Conservation (phyloP, 495 filamentous ascomycete species). For the Hypoxylon perforatum region DNA sequence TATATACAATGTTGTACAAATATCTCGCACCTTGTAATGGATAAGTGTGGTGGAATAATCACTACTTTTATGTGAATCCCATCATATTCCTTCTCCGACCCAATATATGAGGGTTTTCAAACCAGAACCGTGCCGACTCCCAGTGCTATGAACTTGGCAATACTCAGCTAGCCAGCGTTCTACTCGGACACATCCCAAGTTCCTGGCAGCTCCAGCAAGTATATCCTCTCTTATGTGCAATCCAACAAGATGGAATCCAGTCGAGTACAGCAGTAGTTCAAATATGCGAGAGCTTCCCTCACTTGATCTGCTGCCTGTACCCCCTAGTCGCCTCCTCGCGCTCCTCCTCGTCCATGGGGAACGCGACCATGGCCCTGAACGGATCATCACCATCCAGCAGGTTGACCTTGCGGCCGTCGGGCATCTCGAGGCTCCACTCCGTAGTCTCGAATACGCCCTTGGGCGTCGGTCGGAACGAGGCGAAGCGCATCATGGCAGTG, state of each 20-base stretch:
- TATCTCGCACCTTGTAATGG: background rate
- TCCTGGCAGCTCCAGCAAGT: no score
- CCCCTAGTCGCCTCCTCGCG: slow-evolving; percentile 50
- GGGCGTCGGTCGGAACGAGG: slow-evolving; percentile 75
- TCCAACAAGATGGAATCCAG: no score
- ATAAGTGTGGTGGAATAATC: background rate
- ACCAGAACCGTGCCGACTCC: no score
- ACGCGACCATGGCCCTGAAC: slow-evolving; percentile 59
- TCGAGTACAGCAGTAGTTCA: no score
- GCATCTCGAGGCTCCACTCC: slow-evolving; percentile 78
- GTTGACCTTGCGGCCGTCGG: slow-evolving; percentile 73
- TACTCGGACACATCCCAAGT: no score
- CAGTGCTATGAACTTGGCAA: no score
- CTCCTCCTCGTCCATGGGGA: slow-evolving; percentile 51
- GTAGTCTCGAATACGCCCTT: slow-evolving; percentile 79
- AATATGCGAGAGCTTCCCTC: no score
- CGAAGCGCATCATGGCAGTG: slow-evolving; percentile 82
- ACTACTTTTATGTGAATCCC: background rate
- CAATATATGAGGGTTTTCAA: no score
- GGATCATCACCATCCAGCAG: slow-evolving; percentile 74
- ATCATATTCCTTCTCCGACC: no score
- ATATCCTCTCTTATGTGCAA: no score
- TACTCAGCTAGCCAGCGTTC: no score
- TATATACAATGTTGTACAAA: background rate
- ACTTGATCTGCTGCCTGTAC: slow-evolving; percentile 56